Base-by-base conservation (phyloP, 108 stramenopile species). In the Pseudonitzschia multiseries region DNA sequence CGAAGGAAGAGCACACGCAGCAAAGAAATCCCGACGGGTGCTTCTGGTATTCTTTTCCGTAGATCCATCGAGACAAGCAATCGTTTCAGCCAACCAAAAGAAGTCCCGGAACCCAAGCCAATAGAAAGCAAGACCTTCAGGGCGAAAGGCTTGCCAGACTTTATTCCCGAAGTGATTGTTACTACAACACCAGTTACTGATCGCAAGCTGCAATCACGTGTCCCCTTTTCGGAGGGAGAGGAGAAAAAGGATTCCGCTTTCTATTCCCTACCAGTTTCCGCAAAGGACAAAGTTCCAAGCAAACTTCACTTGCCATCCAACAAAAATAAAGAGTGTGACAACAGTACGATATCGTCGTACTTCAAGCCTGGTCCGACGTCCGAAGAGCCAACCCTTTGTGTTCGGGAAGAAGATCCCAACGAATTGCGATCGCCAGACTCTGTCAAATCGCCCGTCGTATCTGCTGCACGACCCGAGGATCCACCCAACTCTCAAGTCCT, bases 381-480 rank as follows among this genome's bases (percentile, higher is more conserved):
- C 5, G 54, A 71, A 13, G 54, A 54, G 20, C 66, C 46, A 20
- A 4, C 42, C 9, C 57, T 77, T 29, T 70, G 64, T 12, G 65
- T 77, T 13, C 41, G 40, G 32, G 12, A 44, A 10, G 54, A 63
- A 21, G 43, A 77, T 66, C 76, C 70, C 9, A 59, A 1, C 17
- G 70, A 77, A 65, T 9, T 77, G 2, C 70, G 70, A 27, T 77
- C 76, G 12, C 70, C 76, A 2, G 68, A 62, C 12, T 28, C 71
- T 2, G 63, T 71, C 28, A 50, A 56, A 26, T n/a, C n/a, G 3
- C n/a, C 54, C 9, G 29, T 20, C 8, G 43, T 8, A 31, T 24
- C 29, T 12, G 28, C 31, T 6, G 28, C 22, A 4, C 57, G 33
- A 41, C 18, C 31, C 28, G 41, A 41, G 36, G 18, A 36, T 51